These are phyloP conservation scores for Sugiyamaella sp. DNA, from an alignment of 1,139 yeast genomes.

Conservation along the genomic window DNA sequence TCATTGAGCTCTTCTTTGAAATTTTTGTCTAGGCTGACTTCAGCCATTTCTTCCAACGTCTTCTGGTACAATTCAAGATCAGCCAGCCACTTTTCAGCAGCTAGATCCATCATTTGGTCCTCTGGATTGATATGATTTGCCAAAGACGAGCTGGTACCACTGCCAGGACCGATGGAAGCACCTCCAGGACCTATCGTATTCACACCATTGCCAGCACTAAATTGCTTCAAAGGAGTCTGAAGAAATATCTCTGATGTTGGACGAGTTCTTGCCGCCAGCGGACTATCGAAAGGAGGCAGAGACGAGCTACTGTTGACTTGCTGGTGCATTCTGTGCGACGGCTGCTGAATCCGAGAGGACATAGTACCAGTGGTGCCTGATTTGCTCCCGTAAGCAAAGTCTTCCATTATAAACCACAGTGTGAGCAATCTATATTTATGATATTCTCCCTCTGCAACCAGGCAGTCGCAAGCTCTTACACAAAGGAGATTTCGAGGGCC, in stretches of 20 bases:
- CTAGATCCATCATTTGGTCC: slow-evolving; percentile 32
- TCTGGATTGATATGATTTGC: slow-evolving; percentile 19
- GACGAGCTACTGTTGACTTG: slow-evolving; percentile 16
- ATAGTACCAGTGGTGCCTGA: not conserved
- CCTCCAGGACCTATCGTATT: slow-evolving; percentile 14
- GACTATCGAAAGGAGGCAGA: slow-evolving; percentile 31
- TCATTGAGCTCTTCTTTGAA: slow-evolving; percentile 40
- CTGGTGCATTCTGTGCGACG: slow-evolving; percentile 15
- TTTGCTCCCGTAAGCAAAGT: slow-evolving; percentile 6
- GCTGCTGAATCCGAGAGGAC: slow-evolving; percentile 9
- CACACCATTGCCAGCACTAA: slow-evolving; percentile 13
- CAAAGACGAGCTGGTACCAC: slow-evolving; percentile 3
- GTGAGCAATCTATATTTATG: no score
- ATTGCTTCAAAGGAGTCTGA: slow-evolving; percentile 28
- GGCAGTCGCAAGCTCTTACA: no score
- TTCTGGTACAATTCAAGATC: slow-evolving; percentile 41
- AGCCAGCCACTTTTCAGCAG: slow-evolving; percentile 42
- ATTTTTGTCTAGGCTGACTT: slow-evolving; percentile 37
- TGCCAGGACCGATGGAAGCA: not conserved
- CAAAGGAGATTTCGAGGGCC: no score
- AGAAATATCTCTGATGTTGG: slow-evolving; percentile 38
- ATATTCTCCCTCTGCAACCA: no score
- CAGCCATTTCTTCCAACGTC: slow-evolving; percentile 44
- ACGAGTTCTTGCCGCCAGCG: slow-evolving; percentile 33
- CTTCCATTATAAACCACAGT: slow-evolving; percentile 3